Evolutionary conservation across 2,329 filamentous ascomycete species (phyloP).

Genomic region (Fusarium coffeatum): DNA sequence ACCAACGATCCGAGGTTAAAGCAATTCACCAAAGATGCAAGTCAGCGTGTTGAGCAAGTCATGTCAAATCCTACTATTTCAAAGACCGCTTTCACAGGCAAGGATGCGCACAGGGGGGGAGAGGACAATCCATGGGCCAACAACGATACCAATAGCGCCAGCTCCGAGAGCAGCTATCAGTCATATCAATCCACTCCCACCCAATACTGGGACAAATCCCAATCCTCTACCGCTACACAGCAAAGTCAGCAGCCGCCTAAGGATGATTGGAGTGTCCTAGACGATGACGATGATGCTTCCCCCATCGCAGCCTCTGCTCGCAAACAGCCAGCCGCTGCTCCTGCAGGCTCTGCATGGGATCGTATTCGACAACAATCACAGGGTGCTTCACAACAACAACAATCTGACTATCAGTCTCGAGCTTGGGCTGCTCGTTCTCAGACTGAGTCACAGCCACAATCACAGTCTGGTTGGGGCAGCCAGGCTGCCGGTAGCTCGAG

Average conservation of each 20-base stretch:
- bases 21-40: constrained; percentile 44
- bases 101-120: constrained; percentile 10
- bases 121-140: constrained; percentile 21
- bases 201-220: constrained; percentile 19
- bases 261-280: constrained; percentile 44
- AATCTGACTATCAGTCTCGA: constrained; percentile 29
- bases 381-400: constrained; percentile 36
- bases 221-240: constrained; percentile 3
- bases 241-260: constrained; percentile 22
- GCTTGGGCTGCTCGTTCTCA: constrained; percentile 29
- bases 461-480: constrained; percentile 44
- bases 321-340: constrained; percentile 28
- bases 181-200: neutral
- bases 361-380: constrained; percentile 54
- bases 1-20: constrained; percentile 36
- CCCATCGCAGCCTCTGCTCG: constrained; percentile 53
- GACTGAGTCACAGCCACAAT: constrained; percentile 22
- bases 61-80: constrained; percentile 29
- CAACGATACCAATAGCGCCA: constrained; percentile 1
- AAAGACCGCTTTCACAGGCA: constrained; percentile 17
- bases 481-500: constrained; percentile 43
- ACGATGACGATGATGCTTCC: constrained; percentile 57
- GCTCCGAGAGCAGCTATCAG: constrained; percentile 1
- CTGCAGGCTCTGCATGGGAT: constrained; percentile 57
- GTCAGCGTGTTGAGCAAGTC: constrained; percentile 39